Evolutionary conservation across 805 yeast species (phyloP).

Genomic region (Yamadazyma olivae): DNA sequence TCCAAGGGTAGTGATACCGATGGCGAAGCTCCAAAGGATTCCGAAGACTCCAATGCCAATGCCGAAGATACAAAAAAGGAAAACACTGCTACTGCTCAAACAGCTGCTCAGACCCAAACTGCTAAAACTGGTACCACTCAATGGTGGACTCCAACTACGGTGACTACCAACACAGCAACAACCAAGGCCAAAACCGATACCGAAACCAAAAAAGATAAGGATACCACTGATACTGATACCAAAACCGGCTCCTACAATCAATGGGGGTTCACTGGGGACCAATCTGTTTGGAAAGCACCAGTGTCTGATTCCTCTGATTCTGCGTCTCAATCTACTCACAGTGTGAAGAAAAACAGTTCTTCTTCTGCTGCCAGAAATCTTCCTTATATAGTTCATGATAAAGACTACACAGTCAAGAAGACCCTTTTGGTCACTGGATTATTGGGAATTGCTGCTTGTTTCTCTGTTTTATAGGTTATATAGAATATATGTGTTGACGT

Average conservation of each 20-base stretch:
- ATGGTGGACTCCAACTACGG: constrained; percentile 17
- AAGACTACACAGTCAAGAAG: constrained; percentile 15
- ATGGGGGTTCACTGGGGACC: constrained; percentile 42
- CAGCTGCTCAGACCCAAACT: constrained; percentile 5
- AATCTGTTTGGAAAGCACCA: constrained; percentile 30
- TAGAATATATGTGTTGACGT: no score
- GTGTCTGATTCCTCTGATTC: constrained; percentile 11
- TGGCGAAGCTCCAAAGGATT: background rate
- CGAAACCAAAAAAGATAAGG: constrained; percentile 1
- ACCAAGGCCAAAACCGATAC: constrained; percentile 4
- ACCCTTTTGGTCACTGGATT: constrained; percentile 11
- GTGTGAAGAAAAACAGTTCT: constrained; percentile 15
- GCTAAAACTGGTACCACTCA: constrained; percentile 10
- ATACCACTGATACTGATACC: constrained; percentile 5
- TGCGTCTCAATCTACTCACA: constrained; percentile 10
- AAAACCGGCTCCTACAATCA: constrained; percentile 29
- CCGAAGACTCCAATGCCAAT: background rate
- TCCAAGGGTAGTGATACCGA: background rate
- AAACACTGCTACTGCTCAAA: constrained; percentile 5
- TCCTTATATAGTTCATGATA: constrained; percentile 7
- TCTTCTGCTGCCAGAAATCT: constrained; percentile 15
- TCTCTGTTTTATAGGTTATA: constrained; percentile 7
- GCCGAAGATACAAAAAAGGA: constrained; percentile 1
- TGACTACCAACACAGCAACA: constrained; percentile 9
- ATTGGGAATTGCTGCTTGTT: constrained; percentile 9